Evolutionary conservation across 2,329 filamentous ascomycete genomes (phyloP), one percentile per base, ranked within the genome.

Genomic region (Pseudogymnoascus sp.): DNA sequence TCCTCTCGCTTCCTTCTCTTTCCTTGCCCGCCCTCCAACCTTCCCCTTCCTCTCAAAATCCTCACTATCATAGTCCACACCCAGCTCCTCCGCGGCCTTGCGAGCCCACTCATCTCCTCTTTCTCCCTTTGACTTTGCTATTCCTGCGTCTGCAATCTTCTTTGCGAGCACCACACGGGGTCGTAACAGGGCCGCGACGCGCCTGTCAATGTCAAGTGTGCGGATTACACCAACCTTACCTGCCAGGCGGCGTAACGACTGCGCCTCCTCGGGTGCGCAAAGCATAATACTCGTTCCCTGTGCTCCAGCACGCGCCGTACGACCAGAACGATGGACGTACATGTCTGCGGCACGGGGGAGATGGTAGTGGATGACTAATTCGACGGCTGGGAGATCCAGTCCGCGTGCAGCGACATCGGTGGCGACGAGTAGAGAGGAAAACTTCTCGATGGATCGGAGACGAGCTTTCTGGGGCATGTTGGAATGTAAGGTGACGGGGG

Each of bases 391-490:
- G 69, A 99, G 97, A 74, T 99, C 95, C 59, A 99, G 86, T 76
- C 95, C 95, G 66, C 93, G 87, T 7, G 93, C 92, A 2, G 93
- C 93, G 26, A 97, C 93, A 73, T 97, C 93, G 0, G 95, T 97
- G 3, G 95, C 92, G 16, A 99, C 83, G 2, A 97, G 84, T 54
- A 97, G 89, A 14, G 76, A 75, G 31, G 80, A 77, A 77, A 99
- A 97, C 42, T 90, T 88, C 73, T 99, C 95, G 1, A 99, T 84
- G 1, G 91, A 93, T 40, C 93, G 87, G n/a, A 97, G 81, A 51
- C 95, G 91, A 2, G 95, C 93, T 75, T 97, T 97, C 76, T 99
- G 95, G 0, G 87, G 83, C 95, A 99, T 97, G 67, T 92, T 89
- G 0, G 92, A 97, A 76, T 99, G 95, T 0, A 99, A 80, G 0